Evolutionary conservation across 2,329 filamentous ascomycete genomes (phyloP).

Genomic region (Biscogniauxia marginata): DNA sequence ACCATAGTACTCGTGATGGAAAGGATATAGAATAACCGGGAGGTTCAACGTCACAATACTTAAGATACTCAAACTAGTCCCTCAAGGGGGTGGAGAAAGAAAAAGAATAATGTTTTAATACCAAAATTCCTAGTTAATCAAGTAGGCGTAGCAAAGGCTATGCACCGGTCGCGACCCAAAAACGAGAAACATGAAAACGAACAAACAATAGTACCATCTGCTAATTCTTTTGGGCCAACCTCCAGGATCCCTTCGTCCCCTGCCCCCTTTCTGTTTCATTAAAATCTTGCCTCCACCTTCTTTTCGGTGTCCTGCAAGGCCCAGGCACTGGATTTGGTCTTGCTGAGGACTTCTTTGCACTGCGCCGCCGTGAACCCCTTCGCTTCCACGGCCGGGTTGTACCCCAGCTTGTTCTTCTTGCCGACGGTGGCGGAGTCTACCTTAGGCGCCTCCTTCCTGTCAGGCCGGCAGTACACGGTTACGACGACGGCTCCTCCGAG

Average conservation of each 20-base stretch:
- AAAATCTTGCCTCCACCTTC: conserved; percentile 73
- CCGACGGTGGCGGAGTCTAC: conserved; percentile 65
- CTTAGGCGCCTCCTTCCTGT: conserved; percentile 63
- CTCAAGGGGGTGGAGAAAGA: conserved; percentile 36
- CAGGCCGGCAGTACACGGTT: conserved; percentile 82
- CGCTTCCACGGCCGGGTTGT: conserved; percentile 88
- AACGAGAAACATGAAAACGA: no score
- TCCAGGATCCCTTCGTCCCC: background rate
- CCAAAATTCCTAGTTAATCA: no score
- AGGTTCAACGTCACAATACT: conserved; percentile 25
- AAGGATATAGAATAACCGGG: conserved; percentile 35
- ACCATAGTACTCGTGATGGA: conserved; percentile 31
- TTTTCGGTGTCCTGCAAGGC: conserved; percentile 73
- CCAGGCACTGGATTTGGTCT: conserved; percentile 64
- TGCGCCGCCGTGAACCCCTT: conserved; percentile 83
- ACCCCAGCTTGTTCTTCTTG: conserved; percentile 69
- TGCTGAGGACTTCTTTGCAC: conserved; percentile 69
- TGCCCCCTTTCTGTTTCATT: conserved; percentile 13
- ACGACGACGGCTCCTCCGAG: conserved; percentile 88
- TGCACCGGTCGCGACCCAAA: background rate
- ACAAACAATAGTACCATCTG: background rate
- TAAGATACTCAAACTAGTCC: conserved; percentile 32
- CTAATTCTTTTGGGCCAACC: background rate
- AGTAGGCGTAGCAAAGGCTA: no score
- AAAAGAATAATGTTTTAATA: background rate